Base-by-base conservation (phyloP, 2,329 filamentous ascomycete genomes). In the Penicillium olsonii region DNA sequence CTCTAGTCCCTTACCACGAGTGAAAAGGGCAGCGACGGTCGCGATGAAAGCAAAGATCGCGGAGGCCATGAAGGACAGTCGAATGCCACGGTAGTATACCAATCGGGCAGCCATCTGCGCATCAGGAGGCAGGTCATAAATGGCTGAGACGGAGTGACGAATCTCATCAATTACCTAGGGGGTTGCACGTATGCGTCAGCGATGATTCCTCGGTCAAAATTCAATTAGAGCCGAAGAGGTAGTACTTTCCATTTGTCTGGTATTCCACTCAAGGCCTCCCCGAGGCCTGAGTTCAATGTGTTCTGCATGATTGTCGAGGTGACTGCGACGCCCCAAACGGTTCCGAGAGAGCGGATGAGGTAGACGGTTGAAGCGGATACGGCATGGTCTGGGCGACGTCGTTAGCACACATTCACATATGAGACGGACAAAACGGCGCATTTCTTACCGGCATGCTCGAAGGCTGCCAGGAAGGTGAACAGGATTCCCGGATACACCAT, bases 261-360 rank as follows among this genome's bases (percentile, higher is more conserved):
- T 63, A 84, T 70, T 63, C 75, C 78, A 61, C 70, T 74, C 65
- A 86, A 69, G 56, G 76, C 81, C 52, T 71, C 68, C 5, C 79
- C 78, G 20, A 87, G 72, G 52, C 76, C 73, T 57, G 75, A 68
- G 57, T 75, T 81, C 55, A 87, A 73, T 47, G 79, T 81, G 48
- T 82, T 86, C 66, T 87, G 84, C 27, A 84, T 74, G 37, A 87
- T 82, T 6, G 83, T 78, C 8, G 83, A 84, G 0, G 82, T 82
- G 29, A 83, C 72, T 0, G 84, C 83, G 2, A 87, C 84, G 9
- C 84, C 83, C 78, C 82, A 86, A 14, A 87, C 83, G 0, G 78
- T 81, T 2, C 83, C 84, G 3, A 87, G 68, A 0, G 82, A 85
- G 20, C 84, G 78, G 37, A 87, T 78, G 17, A 87, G 75, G 62